These are phyloP conservation scores for Paraconiothyrium brasiliense DNA, from an alignment of 2,329 filamentous ascomycete genomes.

Conservation along the genomic window DNA sequence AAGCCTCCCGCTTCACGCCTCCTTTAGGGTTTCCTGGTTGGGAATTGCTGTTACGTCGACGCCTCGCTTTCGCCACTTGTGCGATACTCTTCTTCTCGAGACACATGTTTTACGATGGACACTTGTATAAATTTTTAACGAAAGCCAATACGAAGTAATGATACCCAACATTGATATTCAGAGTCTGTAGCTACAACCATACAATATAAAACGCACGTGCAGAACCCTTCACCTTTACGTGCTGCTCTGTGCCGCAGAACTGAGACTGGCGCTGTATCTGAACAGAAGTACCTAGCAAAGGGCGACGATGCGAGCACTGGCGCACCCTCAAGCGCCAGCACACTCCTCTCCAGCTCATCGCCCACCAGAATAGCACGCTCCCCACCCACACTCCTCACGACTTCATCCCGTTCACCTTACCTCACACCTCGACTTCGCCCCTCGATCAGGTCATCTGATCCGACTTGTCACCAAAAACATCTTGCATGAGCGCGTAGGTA, in stretches of 20 bases:
- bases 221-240: not conserved
- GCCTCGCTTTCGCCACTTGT: not conserved
- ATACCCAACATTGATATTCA: conserved; percentile 26
- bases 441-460: not conserved
- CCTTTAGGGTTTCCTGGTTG: not conserved
- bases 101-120: conserved; percentile 5
- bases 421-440: not conserved
- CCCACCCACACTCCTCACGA: too few species aligned
- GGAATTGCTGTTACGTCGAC: not conserved
- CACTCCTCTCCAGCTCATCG: too few species aligned
- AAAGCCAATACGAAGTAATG: conserved; percentile 34
- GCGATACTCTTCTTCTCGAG: not conserved
- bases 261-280: too few species aligned
- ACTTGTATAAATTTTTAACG: conserved; percentile 16
- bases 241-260: too few species aligned
- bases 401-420: not conserved
- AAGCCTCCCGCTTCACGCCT: not conserved
- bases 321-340: too few species aligned
- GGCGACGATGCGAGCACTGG: too few species aligned
- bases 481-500: conserved; percentile 13
- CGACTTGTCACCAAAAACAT: not conserved
- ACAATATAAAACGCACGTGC: not conserved
- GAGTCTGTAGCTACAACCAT: not conserved
- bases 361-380: too few species aligned
- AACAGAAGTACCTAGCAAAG: too few species aligned